Conservation (phyloP, 306 rosid genomes). For the Inga oerstediana region DNA sequence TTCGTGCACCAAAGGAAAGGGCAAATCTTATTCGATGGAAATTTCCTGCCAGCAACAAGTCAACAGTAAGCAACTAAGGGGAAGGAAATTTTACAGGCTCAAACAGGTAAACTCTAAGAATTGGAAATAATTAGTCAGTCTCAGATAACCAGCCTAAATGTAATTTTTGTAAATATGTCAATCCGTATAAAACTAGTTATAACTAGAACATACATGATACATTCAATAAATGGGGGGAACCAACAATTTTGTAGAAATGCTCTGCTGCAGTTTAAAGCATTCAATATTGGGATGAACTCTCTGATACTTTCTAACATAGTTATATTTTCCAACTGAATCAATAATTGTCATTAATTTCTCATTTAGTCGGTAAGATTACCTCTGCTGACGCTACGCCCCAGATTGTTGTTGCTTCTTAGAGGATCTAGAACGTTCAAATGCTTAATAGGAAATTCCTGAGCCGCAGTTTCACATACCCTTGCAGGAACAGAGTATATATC, state of each 20-base stretch:
- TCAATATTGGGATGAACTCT: constrained; percentile 25
- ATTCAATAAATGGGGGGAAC: constrained; percentile 6
- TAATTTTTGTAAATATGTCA: background rate
- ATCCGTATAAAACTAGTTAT: constrained; percentile 1
- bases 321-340: constrained; percentile 1
- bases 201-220: constrained; percentile 13
- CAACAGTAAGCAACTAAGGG: constrained; percentile 25
- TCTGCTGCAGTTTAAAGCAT: background rate
- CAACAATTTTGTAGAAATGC: background rate
- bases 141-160: background rate
- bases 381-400: constrained; percentile 65
- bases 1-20: constrained; percentile 47
- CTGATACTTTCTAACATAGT: background rate
- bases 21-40: constrained; percentile 57
- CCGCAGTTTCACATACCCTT: constrained; percentile 29
- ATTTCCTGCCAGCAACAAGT: constrained; percentile 50
- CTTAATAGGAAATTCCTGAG: constrained; percentile 52
- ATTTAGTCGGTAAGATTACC: constrained; percentile 46
- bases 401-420: constrained; percentile 62
- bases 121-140: background rate
- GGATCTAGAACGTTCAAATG: constrained; percentile 73
- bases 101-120: constrained; percentile 8
- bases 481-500: constrained; percentile 42
- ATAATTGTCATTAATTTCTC: constrained; percentile 18
- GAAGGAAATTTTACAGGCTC: constrained; percentile 6